A percentile compares a stretch with the other conserved stretches of the same genome.
Conservation (phyloP, 2,329 filamentous ascomycete species). For the Epichloe baconii region DNA sequence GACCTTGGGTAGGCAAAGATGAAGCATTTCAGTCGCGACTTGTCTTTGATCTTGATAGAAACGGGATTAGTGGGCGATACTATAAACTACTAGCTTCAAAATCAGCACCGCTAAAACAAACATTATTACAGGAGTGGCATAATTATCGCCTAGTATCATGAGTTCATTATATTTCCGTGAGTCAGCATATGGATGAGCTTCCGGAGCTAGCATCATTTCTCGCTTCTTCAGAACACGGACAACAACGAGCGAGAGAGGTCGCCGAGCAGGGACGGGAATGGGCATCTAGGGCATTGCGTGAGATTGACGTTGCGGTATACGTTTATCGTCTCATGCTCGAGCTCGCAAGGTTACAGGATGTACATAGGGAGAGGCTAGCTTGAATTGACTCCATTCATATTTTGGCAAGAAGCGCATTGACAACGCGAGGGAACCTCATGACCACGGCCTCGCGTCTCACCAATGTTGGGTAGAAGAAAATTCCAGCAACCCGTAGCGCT, state of each 20-base stretch:
- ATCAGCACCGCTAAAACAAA: constrained; percentile 36
- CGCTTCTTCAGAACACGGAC: constrained; percentile 30
- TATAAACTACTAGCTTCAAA: constrained; percentile 35
- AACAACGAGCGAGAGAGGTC: constrained; percentile 33
- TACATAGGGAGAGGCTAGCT: constrained; percentile 5
- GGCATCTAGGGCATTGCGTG: constrained; percentile 38
- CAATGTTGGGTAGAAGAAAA: constrained; percentile 12
- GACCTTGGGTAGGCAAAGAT: constrained; percentile 11
- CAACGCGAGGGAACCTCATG: background rate
- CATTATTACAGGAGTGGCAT: constrained; percentile 42
- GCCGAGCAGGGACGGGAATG: constrained; percentile 41
- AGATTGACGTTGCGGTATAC: constrained; percentile 47
- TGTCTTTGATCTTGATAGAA: constrained; percentile 42
- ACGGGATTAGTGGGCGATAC: constrained; percentile 40
- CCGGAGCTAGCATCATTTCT: constrained; percentile 37
- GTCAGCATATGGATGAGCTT: constrained; percentile 34
- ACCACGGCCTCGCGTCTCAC: constrained; percentile 13
- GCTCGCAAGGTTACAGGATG: constrained; percentile 29
- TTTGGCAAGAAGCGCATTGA: too few species aligned
- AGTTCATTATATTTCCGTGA: constrained; percentile 44
- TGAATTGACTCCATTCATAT: too few species aligned
- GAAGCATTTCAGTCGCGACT: constrained; percentile 25
- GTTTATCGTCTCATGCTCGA: constrained; percentile 49
- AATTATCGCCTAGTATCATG: constrained; percentile 41
- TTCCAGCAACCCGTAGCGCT: too few species aligned